Evolutionary conservation across 257 asterid species (phyloP), one percentile per base, ranked within the genome.

Genomic region (Przewalskia tangutica): DNA sequence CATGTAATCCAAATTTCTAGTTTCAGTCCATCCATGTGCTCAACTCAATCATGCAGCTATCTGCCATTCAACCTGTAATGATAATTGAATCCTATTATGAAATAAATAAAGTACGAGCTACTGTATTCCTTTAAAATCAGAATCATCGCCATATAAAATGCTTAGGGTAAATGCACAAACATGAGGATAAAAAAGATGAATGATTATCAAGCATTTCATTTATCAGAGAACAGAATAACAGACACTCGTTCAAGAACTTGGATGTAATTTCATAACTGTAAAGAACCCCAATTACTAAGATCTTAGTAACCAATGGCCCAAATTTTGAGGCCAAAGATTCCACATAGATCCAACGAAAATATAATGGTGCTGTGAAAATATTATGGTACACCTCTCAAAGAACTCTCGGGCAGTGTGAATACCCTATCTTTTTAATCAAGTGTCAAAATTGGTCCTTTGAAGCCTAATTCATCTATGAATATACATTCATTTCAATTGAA

Each of bases 21-120:
- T 50, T 13, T 48, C 62, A 65, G 36, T 14, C 38, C 66, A 3
- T 60, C 36, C 67, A 10, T 23, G 36, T 60, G 16, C 5, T 20
- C 38, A 68, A 44, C 55, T 14, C 36, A 68, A 68, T 68, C 54
- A 68, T 40, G 5, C 27, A n/a, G 55, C 77, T 42, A 68, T 68
- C 80, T 23, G 23, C 80, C 42, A 50, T 27, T 75, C 62, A 75
- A 75, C 80, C 80, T 75, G 80, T 75, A 50, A 13, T 20, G 62
- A 14, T 40, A 50, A 51, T 27, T 75, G 50, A 75, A 50, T 27
- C 2, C 80, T 50, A 50, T 75, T 75, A 75, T 27, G 20, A 50
- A 75, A 23, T 50, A 27, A 75, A 13, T 73, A 20, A 73, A 23
- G 18, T 36, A 6, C 59, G 42, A 71, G 12, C 44, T 71, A 71